A percentile compares a stretch with the other conserved stretches of the same genome.
Conservation (phyloP, 2,329 filamentous ascomycete species). For the Fusarium nisikadoi region DNA sequence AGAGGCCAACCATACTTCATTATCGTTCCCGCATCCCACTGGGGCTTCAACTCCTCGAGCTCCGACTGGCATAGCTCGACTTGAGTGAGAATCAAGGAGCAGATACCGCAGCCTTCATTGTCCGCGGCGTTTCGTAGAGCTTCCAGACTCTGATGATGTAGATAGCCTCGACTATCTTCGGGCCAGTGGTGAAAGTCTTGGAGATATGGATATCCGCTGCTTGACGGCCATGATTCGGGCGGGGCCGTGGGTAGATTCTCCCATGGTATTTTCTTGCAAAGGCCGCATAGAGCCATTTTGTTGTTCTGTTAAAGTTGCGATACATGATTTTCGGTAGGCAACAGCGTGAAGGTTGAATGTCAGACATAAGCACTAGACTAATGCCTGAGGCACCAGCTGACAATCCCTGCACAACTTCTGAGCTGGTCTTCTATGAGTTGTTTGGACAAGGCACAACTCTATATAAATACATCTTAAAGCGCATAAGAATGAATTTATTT, state of each 20-base stretch:
- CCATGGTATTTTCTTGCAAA: background rate
- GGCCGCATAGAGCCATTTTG: background rate
- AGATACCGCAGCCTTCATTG: background rate
- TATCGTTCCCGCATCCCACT: background rate
- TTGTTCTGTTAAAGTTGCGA: background rate
- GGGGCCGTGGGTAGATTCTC: background rate
- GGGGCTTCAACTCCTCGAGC: background rate
- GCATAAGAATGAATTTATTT: accelerated
- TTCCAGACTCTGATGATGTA: background rate
- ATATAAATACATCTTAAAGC: background rate
- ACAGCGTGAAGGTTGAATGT: background rate
- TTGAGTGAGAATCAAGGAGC: background rate
- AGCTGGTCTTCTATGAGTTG: accelerated
- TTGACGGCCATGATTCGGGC: accelerated
- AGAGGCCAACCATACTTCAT: background rate
- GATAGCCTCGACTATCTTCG: background rate
- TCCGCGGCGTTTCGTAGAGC: background rate
- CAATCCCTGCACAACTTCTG: background rate
- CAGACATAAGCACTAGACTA: accelerated
- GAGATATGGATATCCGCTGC: background rate
- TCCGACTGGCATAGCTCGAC: background rate
- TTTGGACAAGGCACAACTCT: accelerated
- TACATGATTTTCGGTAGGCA: background rate
- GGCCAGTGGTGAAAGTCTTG: background rate
- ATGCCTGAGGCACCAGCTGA: background rate